Conservation (phyloP, 1,284 basidiomycete genomes). For the Cystobasidium slooffiae region DNA sequence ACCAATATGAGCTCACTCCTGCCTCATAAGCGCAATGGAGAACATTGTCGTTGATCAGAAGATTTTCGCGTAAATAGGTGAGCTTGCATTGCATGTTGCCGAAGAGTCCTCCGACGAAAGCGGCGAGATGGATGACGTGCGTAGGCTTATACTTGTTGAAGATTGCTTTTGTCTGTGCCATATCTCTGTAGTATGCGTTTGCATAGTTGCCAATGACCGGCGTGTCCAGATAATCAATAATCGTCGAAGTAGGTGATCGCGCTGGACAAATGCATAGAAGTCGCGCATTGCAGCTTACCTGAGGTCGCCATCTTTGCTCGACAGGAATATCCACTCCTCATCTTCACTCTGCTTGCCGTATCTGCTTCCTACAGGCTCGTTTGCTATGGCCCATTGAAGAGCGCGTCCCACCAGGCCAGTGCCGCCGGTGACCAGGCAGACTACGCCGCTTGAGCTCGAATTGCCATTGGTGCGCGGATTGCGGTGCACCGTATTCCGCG, state of each 20-base stretch:
- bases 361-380: slow-evolving; percentile 72
- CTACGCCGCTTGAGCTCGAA: background rate
- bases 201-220: background rate
- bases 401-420: slow-evolving; percentile 83
- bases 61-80: slow-evolving; percentile 85
- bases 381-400: slow-evolving; percentile 75
- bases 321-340: slow-evolving; percentile 83
- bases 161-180: slow-evolving; percentile 58
- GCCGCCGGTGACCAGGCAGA: slow-evolving; percentile 71
- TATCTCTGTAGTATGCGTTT: slow-evolving; percentile 43
- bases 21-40: slow-evolving; percentile 71
- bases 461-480: background rate
- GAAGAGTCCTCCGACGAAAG: slow-evolving; percentile 81
- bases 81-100: slow-evolving; percentile 90
- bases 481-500: too few species aligned
- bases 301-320: slow-evolving; percentile 75
- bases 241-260: slow-evolving; percentile 7
- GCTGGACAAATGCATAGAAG: background rate
- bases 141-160: slow-evolving; percentile 87
- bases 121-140: slow-evolving; percentile 75
- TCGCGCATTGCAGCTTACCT: slow-evolving; percentile 60
- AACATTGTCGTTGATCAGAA: slow-evolving; percentile 88
- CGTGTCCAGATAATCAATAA: background rate
- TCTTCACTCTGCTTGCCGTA: slow-evolving; percentile 70
- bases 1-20: slow-evolving; percentile 6